Evolutionary conservation across 2,329 filamentous ascomycete genomes (phyloP).

Genomic region (Diplodia sapinea): DNA sequence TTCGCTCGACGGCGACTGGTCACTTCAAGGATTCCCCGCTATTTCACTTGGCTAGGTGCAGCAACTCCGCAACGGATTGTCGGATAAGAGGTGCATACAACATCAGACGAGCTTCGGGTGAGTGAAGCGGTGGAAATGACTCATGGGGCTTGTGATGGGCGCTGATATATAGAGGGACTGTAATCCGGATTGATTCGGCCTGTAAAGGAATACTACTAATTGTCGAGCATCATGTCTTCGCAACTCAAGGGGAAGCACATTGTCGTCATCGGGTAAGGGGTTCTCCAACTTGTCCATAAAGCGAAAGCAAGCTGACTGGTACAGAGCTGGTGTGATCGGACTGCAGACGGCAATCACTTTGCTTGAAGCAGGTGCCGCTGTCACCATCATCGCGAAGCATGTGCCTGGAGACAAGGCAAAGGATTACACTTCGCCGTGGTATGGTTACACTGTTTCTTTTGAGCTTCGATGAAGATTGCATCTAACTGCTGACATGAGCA

Average conservation of each 20-base stretch:
- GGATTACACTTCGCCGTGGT: slow-evolving; percentile 55
- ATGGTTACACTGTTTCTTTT: slow-evolving; percentile 24
- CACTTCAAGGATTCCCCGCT: background rate
- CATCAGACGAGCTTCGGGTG: slow-evolving; percentile 10
- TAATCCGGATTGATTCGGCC: no score
- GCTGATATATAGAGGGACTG: background rate
- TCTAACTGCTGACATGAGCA: slow-evolving; percentile 33
- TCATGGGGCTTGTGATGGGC: background rate
- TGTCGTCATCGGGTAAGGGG: slow-evolving; percentile 21
- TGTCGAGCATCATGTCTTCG: slow-evolving; percentile 10
- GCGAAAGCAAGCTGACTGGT: background rate
- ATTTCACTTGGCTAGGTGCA: background rate
- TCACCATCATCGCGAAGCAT: slow-evolving; percentile 53
- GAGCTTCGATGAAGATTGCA: background rate
- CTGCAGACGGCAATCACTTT: slow-evolving; percentile 54
- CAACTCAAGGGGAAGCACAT: slow-evolving; percentile 23
- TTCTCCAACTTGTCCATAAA: background rate
- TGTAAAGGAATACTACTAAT: background rate
- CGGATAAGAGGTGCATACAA: background rate
- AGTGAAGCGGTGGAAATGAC: background rate
- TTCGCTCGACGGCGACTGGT: slow-evolving; percentile 13
- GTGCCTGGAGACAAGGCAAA: slow-evolving; percentile 51
- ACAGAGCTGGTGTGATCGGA: slow-evolving; percentile 55
- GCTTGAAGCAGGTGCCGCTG: slow-evolving; percentile 48
- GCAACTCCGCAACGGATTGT: background rate